These are phyloP conservation scores for Pseudogymnoascus destructans DNA, from an alignment of 2,329 filamentous ascomycete species.

Conservation along the genomic window DNA sequence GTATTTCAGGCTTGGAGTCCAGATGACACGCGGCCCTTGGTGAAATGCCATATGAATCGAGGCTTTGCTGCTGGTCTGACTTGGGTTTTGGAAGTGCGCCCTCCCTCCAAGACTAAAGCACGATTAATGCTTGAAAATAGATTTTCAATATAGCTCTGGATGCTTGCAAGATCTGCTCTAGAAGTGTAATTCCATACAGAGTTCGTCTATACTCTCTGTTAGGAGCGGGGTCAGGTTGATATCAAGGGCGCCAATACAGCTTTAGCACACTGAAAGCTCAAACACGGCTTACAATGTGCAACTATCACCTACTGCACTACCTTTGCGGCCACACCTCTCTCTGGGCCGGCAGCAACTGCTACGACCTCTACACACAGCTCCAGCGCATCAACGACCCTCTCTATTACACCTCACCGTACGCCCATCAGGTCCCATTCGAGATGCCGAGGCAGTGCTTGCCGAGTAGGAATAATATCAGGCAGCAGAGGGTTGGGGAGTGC, in stretches of 20 bases:
- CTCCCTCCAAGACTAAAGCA: not conserved
- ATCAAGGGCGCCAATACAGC: not conserved
- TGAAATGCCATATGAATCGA: constrained; percentile 2
- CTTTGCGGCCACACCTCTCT: constrained; percentile 23
- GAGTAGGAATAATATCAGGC: not conserved
- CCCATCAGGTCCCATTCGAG: constrained; percentile 2
- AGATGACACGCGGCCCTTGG: not conserved
- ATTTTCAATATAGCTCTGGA: not conserved
- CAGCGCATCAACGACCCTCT: constrained; percentile 24
- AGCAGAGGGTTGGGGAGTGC: not conserved
- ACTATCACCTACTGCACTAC: constrained; percentile 20
- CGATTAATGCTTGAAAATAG: not conserved
- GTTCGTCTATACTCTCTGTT: not conserved
- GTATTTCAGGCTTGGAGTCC: not conserved
- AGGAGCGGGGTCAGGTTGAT: not conserved
- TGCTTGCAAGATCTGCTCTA: not conserved
- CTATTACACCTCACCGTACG: constrained; percentile 4
- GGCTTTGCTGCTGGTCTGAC: not conserved
- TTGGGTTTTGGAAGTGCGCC: not conserved
- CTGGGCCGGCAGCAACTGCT: constrained; percentile 22
- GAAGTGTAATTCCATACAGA: not conserved
- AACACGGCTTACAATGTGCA: constrained; percentile 20
- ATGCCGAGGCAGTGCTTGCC: constrained; percentile 7
- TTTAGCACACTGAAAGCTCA: not conserved
- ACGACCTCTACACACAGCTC: constrained; percentile 23